These are phyloP conservation scores for Luffa aegyptiaca DNA, from an alignment of 306 rosid genomes.

Conservation along the genomic window DNA sequence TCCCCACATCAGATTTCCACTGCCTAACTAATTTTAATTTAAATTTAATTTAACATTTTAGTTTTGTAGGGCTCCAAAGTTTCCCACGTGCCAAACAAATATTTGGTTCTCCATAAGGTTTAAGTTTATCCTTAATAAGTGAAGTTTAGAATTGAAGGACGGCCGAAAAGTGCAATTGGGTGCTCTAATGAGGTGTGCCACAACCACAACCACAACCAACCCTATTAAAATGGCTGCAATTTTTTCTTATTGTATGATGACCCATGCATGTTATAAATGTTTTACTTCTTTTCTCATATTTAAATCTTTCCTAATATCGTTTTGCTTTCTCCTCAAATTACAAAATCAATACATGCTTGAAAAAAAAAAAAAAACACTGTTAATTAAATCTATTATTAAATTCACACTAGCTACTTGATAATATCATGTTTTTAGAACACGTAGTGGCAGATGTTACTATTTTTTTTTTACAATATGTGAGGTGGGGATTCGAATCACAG, in stretches of 20 bases:
- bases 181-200: slow-evolving; percentile 58
- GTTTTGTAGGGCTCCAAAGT: not conserved
- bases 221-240: not conserved
- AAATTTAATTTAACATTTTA: not conserved
- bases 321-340: not conserved
- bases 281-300: not conserved
- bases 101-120: not conserved
- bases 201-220: not conserved
- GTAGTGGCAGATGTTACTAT: too few species aligned
- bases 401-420: not conserved
- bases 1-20: slow-evolving; percentile 40
- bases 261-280: not conserved
- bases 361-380: not conserved
- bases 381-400: not conserved
- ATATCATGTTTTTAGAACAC: too few species aligned
- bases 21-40: not conserved
- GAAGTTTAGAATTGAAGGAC: not conserved
- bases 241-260: not conserved
- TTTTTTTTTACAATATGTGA: too few species aligned
- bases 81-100: slow-evolving; percentile 19
- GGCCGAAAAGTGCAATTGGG: slow-evolving; percentile 7
- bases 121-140: not conserved
- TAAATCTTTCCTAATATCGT: not conserved
- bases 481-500: too few species aligned
- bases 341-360: not conserved